Base-by-base conservation (phyloP, 768 basidiomycete species). In the Leccinum aurantiacum region DNA sequence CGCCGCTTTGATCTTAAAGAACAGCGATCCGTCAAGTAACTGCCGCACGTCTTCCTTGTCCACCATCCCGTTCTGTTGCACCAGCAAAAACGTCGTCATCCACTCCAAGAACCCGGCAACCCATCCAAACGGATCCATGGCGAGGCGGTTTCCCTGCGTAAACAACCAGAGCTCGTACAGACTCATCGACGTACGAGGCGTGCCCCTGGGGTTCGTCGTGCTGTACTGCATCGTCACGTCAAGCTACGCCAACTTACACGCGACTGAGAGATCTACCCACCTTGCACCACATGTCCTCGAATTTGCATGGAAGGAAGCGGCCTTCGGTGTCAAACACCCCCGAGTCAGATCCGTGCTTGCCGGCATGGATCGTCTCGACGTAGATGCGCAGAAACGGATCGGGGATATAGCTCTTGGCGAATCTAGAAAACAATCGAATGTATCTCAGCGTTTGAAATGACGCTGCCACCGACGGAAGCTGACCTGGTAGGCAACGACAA, bases 211-310 rank as follows among this genome's bases (percentile, higher is more conserved):
- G 19, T 3, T 47, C 59, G 33, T 60, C 53, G 48, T 46, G 1
- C 57, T 37, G 56, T 72, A 69, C 71, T 73, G 19, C 1, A 46
- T 14, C 11, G 2, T 49, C 52, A 14, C 7, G 19, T 57, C 27
- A 14, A 35, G 47, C n/a, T 7, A 15, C 35, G 14, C 49, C 22
- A 50, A 25, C 37, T 38, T 38, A n/a, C 49, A n/a, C 9, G 9
- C 17, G 49, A 29, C 17, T 10, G 41, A 27, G 13, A 24, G 14
- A 29, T 29, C 14, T 6, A 55, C 69, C 58, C 52, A 76, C 76
- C 71, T 77, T 78, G 60, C 66, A 60, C 70, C 80, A 81, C 59
- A 79, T 77, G 62, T 76, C 78, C 56, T 79, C 78, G 53, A 81
- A 80, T 60, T 72, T 73, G 60, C 74, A 72, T 11, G 77, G 71